Evolutionary conservation across 495 filamentous ascomycete genomes (phyloP).

Genomic region (Lasiosphaeria hispida): DNA sequence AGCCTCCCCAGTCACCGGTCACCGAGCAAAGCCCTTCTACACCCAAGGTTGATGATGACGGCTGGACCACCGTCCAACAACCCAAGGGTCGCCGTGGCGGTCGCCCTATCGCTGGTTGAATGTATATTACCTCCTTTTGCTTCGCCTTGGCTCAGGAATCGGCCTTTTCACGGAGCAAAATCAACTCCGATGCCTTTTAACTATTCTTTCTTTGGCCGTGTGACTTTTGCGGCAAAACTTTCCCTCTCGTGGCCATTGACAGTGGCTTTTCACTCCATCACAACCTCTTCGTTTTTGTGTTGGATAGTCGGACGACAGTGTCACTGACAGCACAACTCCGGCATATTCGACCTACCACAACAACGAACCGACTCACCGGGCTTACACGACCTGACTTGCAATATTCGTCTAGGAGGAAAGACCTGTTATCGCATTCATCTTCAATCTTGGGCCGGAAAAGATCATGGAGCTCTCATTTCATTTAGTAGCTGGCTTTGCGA

Average conservation of each 20-base stretch:
- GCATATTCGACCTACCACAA: not conserved
- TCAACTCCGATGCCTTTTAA: not conserved
- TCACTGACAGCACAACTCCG: slow-evolving; percentile 6
- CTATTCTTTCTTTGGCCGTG: not conserved
- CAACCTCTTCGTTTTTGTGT: slow-evolving; percentile 15
- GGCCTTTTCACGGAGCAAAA: not conserved
- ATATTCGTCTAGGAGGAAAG: too few species aligned
- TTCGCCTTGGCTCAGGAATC: not conserved
- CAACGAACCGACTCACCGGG: not conserved
- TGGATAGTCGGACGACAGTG: slow-evolving; percentile 22
- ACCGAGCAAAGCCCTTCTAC: slow-evolving; percentile 29
- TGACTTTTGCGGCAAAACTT: slow-evolving; percentile 1
- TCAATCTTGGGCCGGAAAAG: too few species aligned
- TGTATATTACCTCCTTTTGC: slow-evolving; percentile 16
- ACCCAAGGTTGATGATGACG: slow-evolving; percentile 59
- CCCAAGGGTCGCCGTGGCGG: slow-evolving; percentile 44
- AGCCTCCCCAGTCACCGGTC: slow-evolving; percentile 31
- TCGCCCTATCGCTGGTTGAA: slow-evolving; percentile 27
- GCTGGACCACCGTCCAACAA: slow-evolving; percentile 72
- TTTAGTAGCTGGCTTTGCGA: too few species aligned
- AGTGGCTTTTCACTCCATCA: slow-evolving; percentile 1
- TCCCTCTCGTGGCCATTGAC: not conserved
- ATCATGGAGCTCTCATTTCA: too few species aligned
- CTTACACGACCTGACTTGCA: slow-evolving; percentile 4
- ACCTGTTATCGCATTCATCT: too few species aligned